Conservation (phyloP, 2,329 filamentous ascomycete species). For the Alternaria sp. region DNA sequence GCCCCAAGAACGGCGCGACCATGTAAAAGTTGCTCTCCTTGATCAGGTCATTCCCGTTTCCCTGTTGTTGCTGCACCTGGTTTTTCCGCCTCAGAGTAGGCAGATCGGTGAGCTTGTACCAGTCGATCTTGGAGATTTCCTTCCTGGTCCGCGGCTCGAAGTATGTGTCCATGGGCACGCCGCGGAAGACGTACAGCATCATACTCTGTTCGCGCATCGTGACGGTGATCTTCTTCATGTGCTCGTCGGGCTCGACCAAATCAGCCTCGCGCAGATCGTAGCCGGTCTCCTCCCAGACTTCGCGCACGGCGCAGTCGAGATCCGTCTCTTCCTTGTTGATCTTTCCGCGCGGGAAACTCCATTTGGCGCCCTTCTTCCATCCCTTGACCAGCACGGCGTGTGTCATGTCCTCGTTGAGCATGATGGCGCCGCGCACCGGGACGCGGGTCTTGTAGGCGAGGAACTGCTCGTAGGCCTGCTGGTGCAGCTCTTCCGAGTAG, state of each 20-base stretch:
- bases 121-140: constrained; percentile 96
- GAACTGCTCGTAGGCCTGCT: constrained; percentile 88
- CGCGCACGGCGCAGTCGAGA: constrained; percentile 88
- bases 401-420: constrained; percentile 95
- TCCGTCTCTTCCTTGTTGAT: constrained; percentile 98
- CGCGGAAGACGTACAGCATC: constrained; percentile 87
- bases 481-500: constrained; percentile 78
- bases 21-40: constrained; percentile 95
- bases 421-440: constrained; percentile 90
- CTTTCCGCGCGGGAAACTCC: constrained; percentile 96
- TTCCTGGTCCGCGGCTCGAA: constrained; percentile 93
- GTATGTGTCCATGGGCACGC: constrained; percentile 82
- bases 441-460: constrained; percentile 93
- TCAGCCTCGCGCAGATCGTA: constrained; percentile 80
- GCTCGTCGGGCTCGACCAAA: constrained; percentile 71
- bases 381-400: constrained; percentile 92
- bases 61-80: constrained; percentile 64
- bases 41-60: constrained; percentile 58
- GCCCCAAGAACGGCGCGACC: constrained; percentile 90
- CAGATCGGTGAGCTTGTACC: constrained; percentile 89
- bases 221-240: constrained; percentile 84
- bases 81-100: constrained; percentile 77
- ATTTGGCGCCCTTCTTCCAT: constrained; percentile 95
- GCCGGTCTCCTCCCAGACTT: constrained; percentile 96
- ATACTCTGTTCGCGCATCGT: constrained; percentile 93